These are phyloP conservation scores for Xylaria sp. DNA, from an alignment of 2,329 filamentous ascomycete genomes.

Conservation along the genomic window DNA sequence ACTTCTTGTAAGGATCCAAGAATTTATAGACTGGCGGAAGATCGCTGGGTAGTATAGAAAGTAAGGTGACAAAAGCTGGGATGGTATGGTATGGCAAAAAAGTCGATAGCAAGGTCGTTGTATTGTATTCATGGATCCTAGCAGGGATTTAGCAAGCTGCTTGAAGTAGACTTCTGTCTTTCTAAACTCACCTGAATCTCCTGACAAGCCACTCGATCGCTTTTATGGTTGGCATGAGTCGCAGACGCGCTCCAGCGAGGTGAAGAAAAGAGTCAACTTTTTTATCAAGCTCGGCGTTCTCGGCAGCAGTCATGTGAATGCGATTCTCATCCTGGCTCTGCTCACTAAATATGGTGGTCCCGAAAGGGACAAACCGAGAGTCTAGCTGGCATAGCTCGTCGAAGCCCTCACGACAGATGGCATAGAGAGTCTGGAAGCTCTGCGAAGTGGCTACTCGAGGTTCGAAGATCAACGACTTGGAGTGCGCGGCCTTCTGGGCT, in stretches of 20 bases:
- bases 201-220: conserved; percentile 94
- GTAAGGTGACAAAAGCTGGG: conserved; percentile 82
- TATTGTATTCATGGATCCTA: conserved; percentile 93
- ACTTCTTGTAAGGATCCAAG: conserved; percentile 84
- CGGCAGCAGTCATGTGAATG: conserved; percentile 79
- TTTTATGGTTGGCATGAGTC: conserved; percentile 88
- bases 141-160: conserved; percentile 31
- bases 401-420: conserved; percentile 88
- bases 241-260: conserved; percentile 77
- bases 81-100: conserved; percentile 94
- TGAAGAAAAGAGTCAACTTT: conserved; percentile 85
- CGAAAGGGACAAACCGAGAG: conserved; percentile 77
- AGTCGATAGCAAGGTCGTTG: conserved; percentile 77
- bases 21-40: conserved; percentile 83
- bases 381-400: conserved; percentile 92
- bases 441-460: conserved; percentile 84
- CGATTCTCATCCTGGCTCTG: conserved; percentile 92
- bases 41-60: conserved; percentile 84
- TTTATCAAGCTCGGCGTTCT: conserved; percentile 84
- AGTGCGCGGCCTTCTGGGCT: conserved; percentile 89
- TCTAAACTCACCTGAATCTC: conserved; percentile 76
- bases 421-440: conserved; percentile 88
- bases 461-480: conserved; percentile 95
- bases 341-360: conserved; percentile 86
- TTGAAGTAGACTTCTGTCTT: neutral